Evolutionary conservation across 768 basidiomycete species (phyloP).

Genomic region (Russula vinacea): DNA sequence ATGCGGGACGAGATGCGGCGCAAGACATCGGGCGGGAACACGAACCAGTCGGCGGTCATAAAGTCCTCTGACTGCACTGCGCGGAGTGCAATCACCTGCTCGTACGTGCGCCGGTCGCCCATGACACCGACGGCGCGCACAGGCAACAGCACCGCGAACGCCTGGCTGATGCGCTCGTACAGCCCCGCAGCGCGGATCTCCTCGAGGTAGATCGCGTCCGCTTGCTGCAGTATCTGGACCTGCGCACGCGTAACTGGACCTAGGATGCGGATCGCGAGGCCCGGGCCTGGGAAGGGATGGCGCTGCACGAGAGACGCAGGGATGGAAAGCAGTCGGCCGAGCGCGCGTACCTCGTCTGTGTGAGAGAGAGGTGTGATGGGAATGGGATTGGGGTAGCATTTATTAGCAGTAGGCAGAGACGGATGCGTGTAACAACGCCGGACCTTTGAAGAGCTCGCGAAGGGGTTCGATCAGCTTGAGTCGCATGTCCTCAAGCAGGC

Average conservation of each 20-base stretch:
- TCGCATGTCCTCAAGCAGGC: slow-evolving; percentile 95
- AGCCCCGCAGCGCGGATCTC: slow-evolving; percentile 92
- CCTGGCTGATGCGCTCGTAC: slow-evolving; percentile 92
- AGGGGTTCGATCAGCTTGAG: slow-evolving; percentile 97
- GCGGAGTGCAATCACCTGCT: slow-evolving; percentile 93
- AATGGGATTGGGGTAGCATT: neutral
- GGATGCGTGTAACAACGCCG: slow-evolving; percentile 16
- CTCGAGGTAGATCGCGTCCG: slow-evolving; percentile 95
- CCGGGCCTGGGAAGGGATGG: slow-evolving; percentile 98
- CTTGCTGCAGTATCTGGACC: slow-evolving; percentile 85
- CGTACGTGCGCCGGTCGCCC: slow-evolving; percentile 95
- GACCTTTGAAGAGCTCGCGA: slow-evolving; percentile 97
- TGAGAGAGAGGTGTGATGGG: neutral
- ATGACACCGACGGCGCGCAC: slow-evolving; percentile 97
- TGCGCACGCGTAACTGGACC: slow-evolving; percentile 93
- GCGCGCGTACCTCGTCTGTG: slow-evolving; percentile 89
- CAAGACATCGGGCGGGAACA: slow-evolving; percentile 89
- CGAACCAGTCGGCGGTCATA: slow-evolving; percentile 99
- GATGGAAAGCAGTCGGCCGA: slow-evolving; percentile 88
- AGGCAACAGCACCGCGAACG: slow-evolving; percentile 93
- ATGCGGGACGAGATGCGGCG: slow-evolving; percentile 92
- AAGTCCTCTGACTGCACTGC: slow-evolving; percentile 99
- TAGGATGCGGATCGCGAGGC: slow-evolving; percentile 95
- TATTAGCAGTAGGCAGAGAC: neutral
- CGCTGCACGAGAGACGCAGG: slow-evolving; percentile 91